Evolutionary conservation across 768 basidiomycete genomes (phyloP), one percentile per base, ranked within the genome.

Genomic region (Obba rivulosa): DNA sequence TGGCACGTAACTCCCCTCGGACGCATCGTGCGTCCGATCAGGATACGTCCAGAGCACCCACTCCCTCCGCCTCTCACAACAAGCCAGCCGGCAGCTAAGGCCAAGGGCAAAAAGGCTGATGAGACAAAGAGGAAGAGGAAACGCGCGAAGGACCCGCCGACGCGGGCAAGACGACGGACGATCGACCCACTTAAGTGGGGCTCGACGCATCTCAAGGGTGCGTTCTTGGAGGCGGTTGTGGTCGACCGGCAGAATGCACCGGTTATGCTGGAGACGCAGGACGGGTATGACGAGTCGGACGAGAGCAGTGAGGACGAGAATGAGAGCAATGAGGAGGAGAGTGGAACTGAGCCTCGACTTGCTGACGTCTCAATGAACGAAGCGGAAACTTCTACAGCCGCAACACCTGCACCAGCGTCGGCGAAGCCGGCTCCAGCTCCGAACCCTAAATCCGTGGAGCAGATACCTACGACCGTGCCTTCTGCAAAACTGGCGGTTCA

Each of bases 171-270:
- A 50, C 67, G 77, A 49, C 71, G 72, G 49, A 80, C 73, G 39
- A 90, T 92, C 55, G 88, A 92, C 57, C 81, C 87, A 55, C 76
- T 78, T 14, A 74, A 75, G 43, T 91, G 80, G 73, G 84, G 80
- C 20, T 83, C 85, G 37, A 71, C 72, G 16, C 81, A 88, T 62
- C 57, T 90, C 56, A 85, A 78, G 49, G 89, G 87, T 3, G 65
- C 77, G 20, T 85, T 87, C 63, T 58, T 90, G 57, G 83, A 65
- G 28, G 50, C 53, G 3, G 53, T 28, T 8, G 37, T 22, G 4
- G 22, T 48, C 34, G 17, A 24, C 20, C 5, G 38, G 21, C 38
- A 39, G 16, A 39, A 39, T 39, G 16, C 16, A 7, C 21, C n/a
- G n/a, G 38, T 16, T n/a, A 43, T 28, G 8, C 17, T 9, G 3